Evolutionary conservation across 805 yeast species (phyloP).

Genomic region (Naumovozyma dairenensis): DNA sequence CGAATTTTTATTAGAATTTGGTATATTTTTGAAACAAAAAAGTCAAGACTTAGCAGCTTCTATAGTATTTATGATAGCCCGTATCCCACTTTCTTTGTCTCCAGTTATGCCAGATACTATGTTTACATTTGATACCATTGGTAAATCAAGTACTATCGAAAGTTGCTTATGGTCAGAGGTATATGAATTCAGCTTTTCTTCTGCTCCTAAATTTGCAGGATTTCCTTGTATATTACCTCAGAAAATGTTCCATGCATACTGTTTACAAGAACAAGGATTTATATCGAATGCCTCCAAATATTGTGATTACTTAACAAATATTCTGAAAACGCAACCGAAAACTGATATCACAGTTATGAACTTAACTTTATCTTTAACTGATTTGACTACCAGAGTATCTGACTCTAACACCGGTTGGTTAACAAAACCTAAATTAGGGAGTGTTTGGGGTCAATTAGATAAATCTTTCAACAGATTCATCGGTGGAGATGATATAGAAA

Average conservation of each 20-base stretch:
- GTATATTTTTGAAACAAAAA: slow-evolving; percentile 34
- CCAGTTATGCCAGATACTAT: slow-evolving; percentile 23
- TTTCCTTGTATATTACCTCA: slow-evolving; percentile 48
- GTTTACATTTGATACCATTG: slow-evolving; percentile 33
- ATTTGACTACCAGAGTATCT: slow-evolving; percentile 38
- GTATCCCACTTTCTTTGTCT: slow-evolving; percentile 34
- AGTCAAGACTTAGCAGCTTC: slow-evolving; percentile 33
- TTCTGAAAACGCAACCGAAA: slow-evolving; percentile 33
- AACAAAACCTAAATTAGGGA: slow-evolving; percentile 65
- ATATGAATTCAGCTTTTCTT: slow-evolving; percentile 45
- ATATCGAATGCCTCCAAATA: slow-evolving; percentile 52
- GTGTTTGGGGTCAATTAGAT: slow-evolving; percentile 82
- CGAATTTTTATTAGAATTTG: slow-evolving; percentile 43
- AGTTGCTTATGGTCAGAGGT: slow-evolving; percentile 53
- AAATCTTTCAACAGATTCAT: slow-evolving; percentile 70
- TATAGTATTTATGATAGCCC: slow-evolving; percentile 38
- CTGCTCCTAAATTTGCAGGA: slow-evolving; percentile 26
- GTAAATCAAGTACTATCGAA: slow-evolving; percentile 33
- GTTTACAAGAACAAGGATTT: slow-evolving; percentile 59
- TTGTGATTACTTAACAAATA: slow-evolving; percentile 40
- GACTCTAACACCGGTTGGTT: slow-evolving; percentile 63
- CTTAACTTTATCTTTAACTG: slow-evolving; percentile 28
- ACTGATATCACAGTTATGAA: slow-evolving; percentile 28
- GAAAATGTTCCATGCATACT: slow-evolving; percentile 58
- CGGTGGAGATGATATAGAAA: slow-evolving; percentile 65